These are phyloP conservation scores for Persicaria tinctoria DNA, from an alignment of 148 eudicot genomes.

Conservation along the genomic window DNA sequence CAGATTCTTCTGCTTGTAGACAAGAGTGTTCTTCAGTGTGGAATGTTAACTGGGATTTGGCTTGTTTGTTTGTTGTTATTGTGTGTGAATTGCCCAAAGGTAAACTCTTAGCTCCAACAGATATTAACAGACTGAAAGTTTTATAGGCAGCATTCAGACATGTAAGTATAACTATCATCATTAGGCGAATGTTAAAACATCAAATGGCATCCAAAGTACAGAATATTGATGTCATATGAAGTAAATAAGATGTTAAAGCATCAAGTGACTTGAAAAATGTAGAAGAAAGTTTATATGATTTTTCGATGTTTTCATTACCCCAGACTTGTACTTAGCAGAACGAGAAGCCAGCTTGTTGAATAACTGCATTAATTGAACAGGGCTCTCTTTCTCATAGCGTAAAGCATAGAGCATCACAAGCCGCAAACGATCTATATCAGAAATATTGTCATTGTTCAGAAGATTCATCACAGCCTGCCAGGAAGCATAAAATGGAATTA, in stretches of 20 bases:
- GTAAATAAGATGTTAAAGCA: background rate
- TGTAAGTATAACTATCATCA: background rate
- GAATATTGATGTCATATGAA: background rate
- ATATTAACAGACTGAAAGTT: background rate
- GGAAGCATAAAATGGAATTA: slow-evolving; percentile 4
- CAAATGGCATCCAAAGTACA: background rate
- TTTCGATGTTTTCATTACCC: slow-evolving; percentile 51
- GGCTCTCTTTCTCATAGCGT: slow-evolving; percentile 98
- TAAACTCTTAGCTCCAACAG: background rate
- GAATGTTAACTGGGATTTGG: background rate
- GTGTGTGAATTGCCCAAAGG: background rate
- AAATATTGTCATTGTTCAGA: slow-evolving; percentile 62
- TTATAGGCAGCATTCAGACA: background rate
- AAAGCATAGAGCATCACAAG: slow-evolving; percentile 93
- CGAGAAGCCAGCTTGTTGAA: slow-evolving; percentile 83
- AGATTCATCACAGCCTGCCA: slow-evolving; percentile 92
- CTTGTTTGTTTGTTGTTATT: background rate
- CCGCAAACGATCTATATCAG: slow-evolving; percentile 89
- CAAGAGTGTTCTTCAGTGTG: too few species aligned
- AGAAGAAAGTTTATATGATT: background rate
- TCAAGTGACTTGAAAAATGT: background rate
- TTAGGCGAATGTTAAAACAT: background rate
- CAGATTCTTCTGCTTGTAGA: too few species aligned
- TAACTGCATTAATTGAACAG: slow-evolving; percentile 95
- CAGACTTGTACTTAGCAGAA: slow-evolving; percentile 89